Conservation (phyloP, 108 stramenopile genomes). For the Craspedostauros australis region DNA sequence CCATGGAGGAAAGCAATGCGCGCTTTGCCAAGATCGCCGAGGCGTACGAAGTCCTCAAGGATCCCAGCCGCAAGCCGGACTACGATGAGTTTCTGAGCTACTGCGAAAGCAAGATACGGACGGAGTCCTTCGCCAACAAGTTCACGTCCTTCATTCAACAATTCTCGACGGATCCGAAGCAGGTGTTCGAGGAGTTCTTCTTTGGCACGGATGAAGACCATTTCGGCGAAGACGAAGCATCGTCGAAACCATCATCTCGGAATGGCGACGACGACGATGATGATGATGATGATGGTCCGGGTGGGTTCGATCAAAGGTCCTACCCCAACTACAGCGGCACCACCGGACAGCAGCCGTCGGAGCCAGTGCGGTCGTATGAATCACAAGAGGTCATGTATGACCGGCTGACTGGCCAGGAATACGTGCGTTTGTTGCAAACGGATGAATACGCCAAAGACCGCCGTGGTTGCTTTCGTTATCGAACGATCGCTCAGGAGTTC, state of each 20-base stretch:
- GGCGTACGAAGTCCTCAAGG: conserved; percentile 61
- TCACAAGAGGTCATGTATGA: conserved; percentile 21
- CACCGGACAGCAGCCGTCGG: not conserved
- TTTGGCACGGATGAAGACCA: conserved; percentile 35
- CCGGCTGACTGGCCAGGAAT: conserved; percentile 9
- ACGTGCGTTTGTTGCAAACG: conserved; percentile 29
- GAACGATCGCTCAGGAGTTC: conserved; percentile 49
- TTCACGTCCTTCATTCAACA: conserved; percentile 16
- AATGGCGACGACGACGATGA: not conserved
- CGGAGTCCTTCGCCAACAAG: not conserved
- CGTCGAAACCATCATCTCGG: not conserved
- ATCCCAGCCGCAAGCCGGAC: conserved; percentile 35
- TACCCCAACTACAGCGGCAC: not conserved
- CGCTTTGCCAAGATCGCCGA: conserved; percentile 67
- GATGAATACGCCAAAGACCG: conserved; percentile 29
- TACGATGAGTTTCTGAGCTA: conserved; percentile 49
- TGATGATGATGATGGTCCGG: conserved; percentile 1
- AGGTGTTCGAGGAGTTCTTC: conserved; percentile 65
- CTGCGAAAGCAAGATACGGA: conserved; percentile 38
- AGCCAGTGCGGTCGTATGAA: conserved; percentile 7
- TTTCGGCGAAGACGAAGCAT: conserved; percentile 1
- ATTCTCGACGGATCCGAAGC: conserved; percentile 47
- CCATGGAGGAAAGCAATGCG: conserved; percentile 47
- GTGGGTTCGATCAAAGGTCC: conserved; percentile 8
- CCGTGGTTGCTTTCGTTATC: conserved; percentile 22